A percentile compares a stretch with the other conserved stretches of the same genome.
These are phyloP conservation scores for Arthrobotrys megalospora DNA, from an alignment of 2,329 filamentous ascomycete species.

Conservation along the genomic window DNA sequence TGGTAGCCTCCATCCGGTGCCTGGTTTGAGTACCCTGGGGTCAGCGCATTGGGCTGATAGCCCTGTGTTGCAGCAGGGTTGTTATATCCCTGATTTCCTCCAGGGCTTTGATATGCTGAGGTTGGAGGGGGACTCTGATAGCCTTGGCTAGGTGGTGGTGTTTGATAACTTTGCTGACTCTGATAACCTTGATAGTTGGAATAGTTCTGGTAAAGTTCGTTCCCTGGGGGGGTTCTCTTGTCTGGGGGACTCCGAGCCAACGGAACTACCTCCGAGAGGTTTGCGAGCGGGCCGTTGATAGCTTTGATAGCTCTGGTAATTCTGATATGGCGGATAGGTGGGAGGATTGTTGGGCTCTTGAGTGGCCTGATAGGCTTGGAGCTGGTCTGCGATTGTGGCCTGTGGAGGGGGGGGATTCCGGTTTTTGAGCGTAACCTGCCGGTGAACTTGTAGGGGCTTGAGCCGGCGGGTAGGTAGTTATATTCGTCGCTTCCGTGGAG, in stretches of 20 bases:
- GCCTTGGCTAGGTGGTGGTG: constrained; percentile 26
- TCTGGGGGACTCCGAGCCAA: constrained; percentile 9
- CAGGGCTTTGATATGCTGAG: constrained; percentile 27
- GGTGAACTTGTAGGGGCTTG: neutral
- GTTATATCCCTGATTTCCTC: constrained; percentile 2
- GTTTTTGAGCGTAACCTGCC: neutral
- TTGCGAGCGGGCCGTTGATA: constrained; percentile 45
- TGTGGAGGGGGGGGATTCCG: neutral
- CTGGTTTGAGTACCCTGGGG: constrained; percentile 30
- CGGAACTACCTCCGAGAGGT: constrained; percentile 27
- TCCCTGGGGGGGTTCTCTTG: neutral
- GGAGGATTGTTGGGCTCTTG: constrained; percentile 1
- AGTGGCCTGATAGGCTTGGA: constrained; percentile 46
- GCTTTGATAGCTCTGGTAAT: constrained; percentile 19
- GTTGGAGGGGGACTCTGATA: constrained; percentile 22
- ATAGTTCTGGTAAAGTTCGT: constrained; percentile 8
- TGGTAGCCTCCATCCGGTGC: constrained; percentile 10
- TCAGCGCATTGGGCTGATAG: neutral
- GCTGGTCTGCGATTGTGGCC: constrained; percentile 45
- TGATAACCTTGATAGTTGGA: constrained; percentile 35
- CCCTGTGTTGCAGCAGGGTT: constrained; percentile 4
- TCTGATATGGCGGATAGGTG: constrained; percentile 13
- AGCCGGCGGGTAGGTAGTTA: too few species aligned
- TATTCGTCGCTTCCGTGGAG: neutral
- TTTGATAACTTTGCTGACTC: constrained; percentile 26